Evolutionary conservation across 2,329 filamentous ascomycete genomes (phyloP).

Genomic region (Clarireedia homoeocarpa): DNA sequence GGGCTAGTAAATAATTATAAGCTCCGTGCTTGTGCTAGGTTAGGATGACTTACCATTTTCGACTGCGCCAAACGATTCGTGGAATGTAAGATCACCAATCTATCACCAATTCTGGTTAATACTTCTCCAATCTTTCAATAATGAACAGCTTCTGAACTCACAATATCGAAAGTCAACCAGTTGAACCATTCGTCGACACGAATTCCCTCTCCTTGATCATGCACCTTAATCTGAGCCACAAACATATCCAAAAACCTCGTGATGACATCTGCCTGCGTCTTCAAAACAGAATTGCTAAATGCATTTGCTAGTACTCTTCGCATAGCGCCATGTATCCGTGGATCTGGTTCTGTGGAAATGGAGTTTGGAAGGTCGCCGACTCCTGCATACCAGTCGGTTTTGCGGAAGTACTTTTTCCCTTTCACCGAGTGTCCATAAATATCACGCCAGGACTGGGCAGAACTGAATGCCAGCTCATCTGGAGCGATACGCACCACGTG

Average conservation of each 20-base stretch:
- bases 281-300: slow-evolving; percentile 1
- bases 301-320: slow-evolving; percentile 2
- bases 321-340: not conserved
- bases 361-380: not conserved
- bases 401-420: slow-evolving; percentile 1
- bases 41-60: not conserved
- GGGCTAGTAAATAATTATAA: not conserved
- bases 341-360: slow-evolving; percentile 1
- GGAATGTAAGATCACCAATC: slow-evolving; percentile 1
- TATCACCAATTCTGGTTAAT: not conserved
- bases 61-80: slow-evolving; percentile 1
- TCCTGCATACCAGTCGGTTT: slow-evolving; percentile 5
- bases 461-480: slow-evolving; percentile 4
- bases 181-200: slow-evolving; percentile 1
- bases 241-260: slow-evolving; percentile 2
- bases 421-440: slow-evolving; percentile 5
- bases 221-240: not conserved
- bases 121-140: too few relatives aligned
- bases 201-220: not conserved
- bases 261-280: slow-evolving; percentile 2
- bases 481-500: not conserved
- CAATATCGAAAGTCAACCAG: slow-evolving; percentile 6
- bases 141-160: not conserved
- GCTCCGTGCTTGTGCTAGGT: not conserved
- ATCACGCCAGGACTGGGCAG: slow-evolving; percentile 2